Percentiles rank a stretch among this genome's conserved stretches.
These are phyloP conservation scores for Phalaenopsis aphrodite DNA, from an alignment of 106 monocot genomes.

Conservation along the genomic window DNA sequence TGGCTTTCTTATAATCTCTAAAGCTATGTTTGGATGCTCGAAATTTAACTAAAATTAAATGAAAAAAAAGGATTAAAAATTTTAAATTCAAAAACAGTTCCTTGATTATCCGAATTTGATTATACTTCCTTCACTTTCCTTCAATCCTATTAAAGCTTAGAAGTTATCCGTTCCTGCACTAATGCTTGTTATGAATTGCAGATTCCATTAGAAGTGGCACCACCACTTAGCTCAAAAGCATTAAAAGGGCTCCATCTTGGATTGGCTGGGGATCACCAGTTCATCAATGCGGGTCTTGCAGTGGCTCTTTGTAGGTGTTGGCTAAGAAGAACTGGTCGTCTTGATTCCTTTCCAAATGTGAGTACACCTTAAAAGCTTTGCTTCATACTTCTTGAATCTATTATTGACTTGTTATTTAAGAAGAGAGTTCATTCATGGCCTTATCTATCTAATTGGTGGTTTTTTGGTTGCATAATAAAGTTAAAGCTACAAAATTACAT, in stretches of 20 bases:
- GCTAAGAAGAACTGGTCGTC: conserved; percentile 53
- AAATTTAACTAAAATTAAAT: not conserved
- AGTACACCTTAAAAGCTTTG: conserved; percentile 11
- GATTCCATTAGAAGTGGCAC: conserved; percentile 53
- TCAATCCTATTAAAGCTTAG: not conserved
- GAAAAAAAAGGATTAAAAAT: not conserved
- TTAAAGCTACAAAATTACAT: not conserved
- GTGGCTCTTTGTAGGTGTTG: conserved; percentile 66
- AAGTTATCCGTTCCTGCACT: not conserved
- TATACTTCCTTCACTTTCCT: not conserved
- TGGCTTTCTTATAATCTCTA: not conserved
- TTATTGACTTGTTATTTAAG: not conserved
- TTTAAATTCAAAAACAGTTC: not conserved
- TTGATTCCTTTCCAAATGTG: conserved; percentile 24
- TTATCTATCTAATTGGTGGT: not conserved
- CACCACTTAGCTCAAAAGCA: conserved; percentile 33
- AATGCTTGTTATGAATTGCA: conserved; percentile 15
- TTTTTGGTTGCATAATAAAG: not conserved
- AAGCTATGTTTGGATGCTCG: not conserved
- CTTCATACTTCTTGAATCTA: not conserved
- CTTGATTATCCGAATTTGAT: not conserved
- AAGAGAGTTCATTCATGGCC: not conserved
- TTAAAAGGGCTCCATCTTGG: conserved; percentile 62
- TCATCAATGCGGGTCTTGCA: conserved; percentile 90
- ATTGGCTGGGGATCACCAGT: conserved; percentile 81